Evolutionary conservation across 2,329 filamentous ascomycete genomes (phyloP), one percentile per base, ranked within the genome.

Genomic region (Penicillium sp.): DNA sequence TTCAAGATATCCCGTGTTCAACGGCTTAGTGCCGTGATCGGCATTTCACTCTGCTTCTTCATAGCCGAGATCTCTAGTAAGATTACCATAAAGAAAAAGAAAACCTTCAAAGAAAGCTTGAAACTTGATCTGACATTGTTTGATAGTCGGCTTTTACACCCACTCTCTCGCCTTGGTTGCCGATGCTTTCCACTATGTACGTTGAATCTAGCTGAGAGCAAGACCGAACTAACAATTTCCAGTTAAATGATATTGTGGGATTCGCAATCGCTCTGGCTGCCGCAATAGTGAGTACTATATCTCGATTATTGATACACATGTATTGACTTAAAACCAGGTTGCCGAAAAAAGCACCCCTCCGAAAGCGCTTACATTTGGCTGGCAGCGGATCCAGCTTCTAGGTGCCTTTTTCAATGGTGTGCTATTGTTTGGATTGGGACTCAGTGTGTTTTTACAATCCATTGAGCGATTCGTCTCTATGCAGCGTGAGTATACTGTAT

Each of bases 351-450:
- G 35, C 1, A 42, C 39, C 1, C 27, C 57, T 4, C 59, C 57
- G 2, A 46, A 55, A 29, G 50, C 44, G 19, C 54, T 60, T 1
- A 55, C 59, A 1, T 60, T 60, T 29, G 59, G 59, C 29, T 62
- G 57, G 59, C 54, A 62, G 23, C 81, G 89, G 37, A 86, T 88
- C 14, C 82, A 83, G 13, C 73, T 90, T 1, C 78, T 92, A 0
- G 88, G 88, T 3, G 87, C 88, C 25, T 92, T 92, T 73, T 92
- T 92, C 81, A 92, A 92, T 65, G 88, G 88, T 25, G 85, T 87
- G 1, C 89, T 92, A 58, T 80, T 92, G 1, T 72, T 91, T n/a
- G 88, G 88, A 1, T 76, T 92, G 1, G 87, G 87, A 1, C 71
- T 91, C 42, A 90, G 87, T 70, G 89, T 91, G 47, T 81, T 88